Base-by-base conservation (phyloP, 306 rosid species). In the Glycine soja region DNA sequence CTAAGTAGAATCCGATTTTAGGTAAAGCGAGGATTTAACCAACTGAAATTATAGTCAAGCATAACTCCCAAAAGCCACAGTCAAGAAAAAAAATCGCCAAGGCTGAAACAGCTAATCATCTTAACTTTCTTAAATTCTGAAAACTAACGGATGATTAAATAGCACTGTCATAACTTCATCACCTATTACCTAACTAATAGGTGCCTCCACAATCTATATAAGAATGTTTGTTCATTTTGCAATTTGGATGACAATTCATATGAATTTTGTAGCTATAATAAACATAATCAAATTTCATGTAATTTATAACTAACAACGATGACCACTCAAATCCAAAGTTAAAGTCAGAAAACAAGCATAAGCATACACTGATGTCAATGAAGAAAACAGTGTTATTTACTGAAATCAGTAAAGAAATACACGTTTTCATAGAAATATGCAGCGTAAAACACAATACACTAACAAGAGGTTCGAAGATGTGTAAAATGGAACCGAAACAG, bases 271-370 rank as follows among this genome's bases (percentile, higher is more conserved):
- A 70, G 50, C 71, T 43, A 51, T 7, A 65, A 59, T 24, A n/a
- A 79, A 9, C 51, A 69, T 7, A 79, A 57, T 57, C 77, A 70
- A 34, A 10, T 13, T 80, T 71, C 30, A 13, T 3, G 3, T 8
- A 19, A 72, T 13, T 43, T 48, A 0, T 52, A 52, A 56, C 24
- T 9, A 45, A 53, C 57, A 46, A 59, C 19, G 11, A 12, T 12
- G 42, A 61, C n/a, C 15, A 10, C 42, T 58, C 38, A 11, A 14
- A 72, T 52, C 16, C 45, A 24, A 24, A 24, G 30, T 24, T 24
- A 24, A 24, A 24, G 30, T 24, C 30, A 1, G 30, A 24, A 24
- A 24, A 24, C 30, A 24, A 72, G 71, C 53, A 71, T 3, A 34
- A 11, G 32, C n/a, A n/a, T n/a, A n/a, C n/a, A n/a, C n/a, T n/a